These are phyloP conservation scores for Ogataea pini DNA, from an alignment of 805 yeast genomes.

Conservation along the genomic window DNA sequence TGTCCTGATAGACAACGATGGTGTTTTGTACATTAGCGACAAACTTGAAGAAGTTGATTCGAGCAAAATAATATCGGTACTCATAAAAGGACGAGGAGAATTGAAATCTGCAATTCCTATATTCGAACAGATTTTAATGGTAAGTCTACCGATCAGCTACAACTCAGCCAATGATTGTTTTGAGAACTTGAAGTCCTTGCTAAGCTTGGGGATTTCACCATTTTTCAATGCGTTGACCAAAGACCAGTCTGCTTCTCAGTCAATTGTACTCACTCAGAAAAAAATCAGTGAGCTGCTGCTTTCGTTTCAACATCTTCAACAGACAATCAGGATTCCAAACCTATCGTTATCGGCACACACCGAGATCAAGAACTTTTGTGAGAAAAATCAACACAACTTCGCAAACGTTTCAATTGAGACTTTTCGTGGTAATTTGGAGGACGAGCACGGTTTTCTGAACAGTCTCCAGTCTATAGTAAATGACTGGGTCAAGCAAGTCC, in stretches of 20 bases:
- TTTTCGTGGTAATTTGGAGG: constrained; percentile 34
- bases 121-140: constrained; percentile 10
- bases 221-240: constrained; percentile 56
- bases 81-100: constrained; percentile 19
- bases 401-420: constrained; percentile 13
- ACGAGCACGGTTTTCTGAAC: constrained; percentile 62
- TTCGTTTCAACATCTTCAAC: constrained; percentile 67
- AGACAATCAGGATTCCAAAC: constrained; percentile 68
- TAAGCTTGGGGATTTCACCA: constrained; percentile 66
- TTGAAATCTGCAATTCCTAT: constrained; percentile 5
- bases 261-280: constrained; percentile 51
- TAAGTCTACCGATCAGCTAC: constrained; percentile 10
- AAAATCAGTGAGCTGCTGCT: constrained; percentile 67
- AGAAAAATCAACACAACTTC: constrained; percentile 12
- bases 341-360: constrained; percentile 55
- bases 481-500: constrained; percentile 69
- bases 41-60: constrained; percentile 1
- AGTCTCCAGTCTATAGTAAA: constrained; percentile 69
- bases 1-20: not conserved
- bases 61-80: constrained; percentile 1
- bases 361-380: constrained; percentile 42
- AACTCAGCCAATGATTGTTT: constrained; percentile 15
- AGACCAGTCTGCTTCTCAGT: constrained; percentile 28
- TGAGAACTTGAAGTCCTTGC: constrained; percentile 57
- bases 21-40: not conserved